Evolutionary conservation across 768 basidiomycete species (phyloP), one percentile per base, ranked within the genome.

Genomic region (Suillus occidentalis): DNA sequence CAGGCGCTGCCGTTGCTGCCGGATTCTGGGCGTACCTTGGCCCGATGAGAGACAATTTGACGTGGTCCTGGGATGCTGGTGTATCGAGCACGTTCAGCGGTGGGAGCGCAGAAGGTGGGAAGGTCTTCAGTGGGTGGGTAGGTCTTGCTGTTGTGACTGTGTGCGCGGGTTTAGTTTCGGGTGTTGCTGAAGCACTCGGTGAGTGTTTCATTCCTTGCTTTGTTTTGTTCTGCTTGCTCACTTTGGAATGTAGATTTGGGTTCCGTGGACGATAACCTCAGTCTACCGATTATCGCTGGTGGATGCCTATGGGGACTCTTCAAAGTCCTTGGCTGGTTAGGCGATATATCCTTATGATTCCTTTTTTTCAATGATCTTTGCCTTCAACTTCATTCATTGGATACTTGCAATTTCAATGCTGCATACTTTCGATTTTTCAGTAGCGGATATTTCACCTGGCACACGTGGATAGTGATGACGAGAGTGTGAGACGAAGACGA

Each of bases 171-270:
- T 65, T 95, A 39, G 88, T 94, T 14, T 89, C 91, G 25, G 95
- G 91, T 20, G 81, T 94, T 28, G 89, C 91, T n/a, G 95, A 97
- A 76, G 95, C 94, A 0, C 77, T 97, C 18, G 94, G 95, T 95
- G 72, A 66, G 88, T 82, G 43, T 50, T 57, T 63, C 61, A 18
- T 55, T 45, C 28, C 28, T 40, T 31, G 43, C 8, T 67, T 16
- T 31, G 49, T 18, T 34, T 36, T 66, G 2, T 4, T 31, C 31
- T 31, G 37, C 55, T 58, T 56, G 37, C 9, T 68, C 62, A 63
- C 59, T 36, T 39, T 16, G 36, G 31, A 36, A 28, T 42, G 36
- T 72, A 97, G 94, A 96, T 75, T 81, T 97, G 3, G 94, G 94
- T 20, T 85, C 84, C 0, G 73, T 94, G 45, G 95, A 97, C 71